Evolutionary conservation across 768 basidiomycete genomes (phyloP).

Genomic region (Suillus cothurnatus): DNA sequence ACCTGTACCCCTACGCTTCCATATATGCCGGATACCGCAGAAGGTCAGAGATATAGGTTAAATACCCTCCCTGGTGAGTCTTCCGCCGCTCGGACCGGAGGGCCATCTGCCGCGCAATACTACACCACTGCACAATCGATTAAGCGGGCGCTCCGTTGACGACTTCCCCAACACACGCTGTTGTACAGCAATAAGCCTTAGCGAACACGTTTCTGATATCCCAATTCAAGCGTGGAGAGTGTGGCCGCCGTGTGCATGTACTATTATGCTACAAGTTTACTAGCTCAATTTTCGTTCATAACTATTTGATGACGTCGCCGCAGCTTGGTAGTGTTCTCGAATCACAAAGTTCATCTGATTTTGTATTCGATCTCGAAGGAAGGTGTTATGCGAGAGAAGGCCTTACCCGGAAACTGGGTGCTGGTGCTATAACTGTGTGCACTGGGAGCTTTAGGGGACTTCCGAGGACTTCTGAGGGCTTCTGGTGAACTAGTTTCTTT

Average conservation of each 20-base stretch:
- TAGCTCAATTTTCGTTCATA: background rate
- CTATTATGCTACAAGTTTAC: background rate
- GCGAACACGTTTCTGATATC: background rate
- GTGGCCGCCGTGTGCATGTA: background rate
- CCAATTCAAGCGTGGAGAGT: background rate
- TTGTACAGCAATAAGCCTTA: background rate
- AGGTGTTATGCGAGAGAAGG: background rate
- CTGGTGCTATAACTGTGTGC: background rate
- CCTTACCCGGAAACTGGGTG: background rate
- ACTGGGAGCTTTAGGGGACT: background rate
- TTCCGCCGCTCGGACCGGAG: background rate
- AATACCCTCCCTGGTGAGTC: background rate
- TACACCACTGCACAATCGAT: background rate
- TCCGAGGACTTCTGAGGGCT: background rate
- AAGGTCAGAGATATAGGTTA: background rate
- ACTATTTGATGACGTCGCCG: background rate
- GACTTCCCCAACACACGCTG: background rate
- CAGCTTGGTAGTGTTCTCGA: background rate
- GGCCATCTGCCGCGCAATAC: background rate
- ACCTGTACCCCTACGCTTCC: background rate
- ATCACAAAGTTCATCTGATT: background rate
- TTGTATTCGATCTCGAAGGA: background rate
- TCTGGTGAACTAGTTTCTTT: background rate
- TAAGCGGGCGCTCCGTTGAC: conserved; percentile 3
- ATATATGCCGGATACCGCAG: background rate